Conservation (phyloP, 192 early-diverging fungal species). For the Fimicolochytrium jonesii region DNA sequence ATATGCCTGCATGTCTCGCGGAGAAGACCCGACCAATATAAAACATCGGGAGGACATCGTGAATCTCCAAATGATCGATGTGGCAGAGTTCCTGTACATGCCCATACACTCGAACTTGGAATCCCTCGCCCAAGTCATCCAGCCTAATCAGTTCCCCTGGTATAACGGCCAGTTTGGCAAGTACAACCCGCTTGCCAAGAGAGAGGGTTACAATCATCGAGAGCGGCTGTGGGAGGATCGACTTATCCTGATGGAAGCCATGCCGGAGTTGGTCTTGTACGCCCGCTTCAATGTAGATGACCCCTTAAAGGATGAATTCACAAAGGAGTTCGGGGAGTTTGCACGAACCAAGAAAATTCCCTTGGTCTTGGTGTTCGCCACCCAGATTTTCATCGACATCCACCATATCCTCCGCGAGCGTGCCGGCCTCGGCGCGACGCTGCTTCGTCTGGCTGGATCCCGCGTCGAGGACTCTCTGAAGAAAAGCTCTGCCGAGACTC, state of each 20-base stretch:
- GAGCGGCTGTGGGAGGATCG: not conserved
- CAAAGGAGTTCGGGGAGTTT: not conserved
- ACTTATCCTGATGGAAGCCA: not conserved
- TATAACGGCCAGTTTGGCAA: constrained; percentile 15
- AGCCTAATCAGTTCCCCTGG: not conserved
- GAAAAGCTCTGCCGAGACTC: not conserved
- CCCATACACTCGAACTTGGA: not conserved
- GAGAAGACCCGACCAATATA: not conserved
- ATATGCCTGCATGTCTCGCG: not conserved
- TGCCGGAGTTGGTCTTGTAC: constrained; percentile 9
- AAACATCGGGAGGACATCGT: not conserved
- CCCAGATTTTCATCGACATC: constrained; percentile 16
- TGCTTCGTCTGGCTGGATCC: not conserved
- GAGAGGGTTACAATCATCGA: not conserved
- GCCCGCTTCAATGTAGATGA: not conserved
- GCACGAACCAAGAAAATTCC: constrained; percentile 1
- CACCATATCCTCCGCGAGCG: not conserved
- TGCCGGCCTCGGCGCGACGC: not conserved
- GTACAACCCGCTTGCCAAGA: not conserved
- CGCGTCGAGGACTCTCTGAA: not conserved
- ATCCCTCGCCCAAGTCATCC: not conserved
- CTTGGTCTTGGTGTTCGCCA: constrained; percentile 1
- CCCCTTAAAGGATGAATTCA: not conserved
- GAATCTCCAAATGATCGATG: not conserved
- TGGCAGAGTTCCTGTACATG: not conserved